Evolutionary conservation across 345 rosid species (phyloP), one percentile per base, ranked within the genome.

Genomic region (Carallia brachiata): DNA sequence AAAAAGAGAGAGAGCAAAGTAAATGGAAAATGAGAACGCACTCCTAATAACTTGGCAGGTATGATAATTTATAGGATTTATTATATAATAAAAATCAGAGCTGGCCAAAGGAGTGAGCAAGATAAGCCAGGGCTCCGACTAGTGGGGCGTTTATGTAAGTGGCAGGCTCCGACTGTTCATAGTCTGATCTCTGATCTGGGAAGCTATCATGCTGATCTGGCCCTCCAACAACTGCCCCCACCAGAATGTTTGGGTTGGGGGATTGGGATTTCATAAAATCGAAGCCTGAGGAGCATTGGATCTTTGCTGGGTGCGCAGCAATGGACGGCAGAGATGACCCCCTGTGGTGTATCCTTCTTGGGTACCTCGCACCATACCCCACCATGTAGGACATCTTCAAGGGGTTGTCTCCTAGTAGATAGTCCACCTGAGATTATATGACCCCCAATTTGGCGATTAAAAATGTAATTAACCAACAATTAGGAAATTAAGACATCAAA

Each of bases 31-130:
- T 32, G 34, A 32, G 34, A 32, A 19, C 54, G 7, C 13, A 31
- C 65, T n/a, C 39, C 48, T 36, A 36, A 36, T 23, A 66, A 32
- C 6, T 44, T 30, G 65, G 58, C 23, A 30, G 34, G 5, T 12
- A 40, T 1, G 10, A 0, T 40, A 15, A 40, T 40, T 1, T 44
- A 13, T 13, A 44, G 50, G 50, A 44, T 44, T 23, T 23, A 23
- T 23, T 12, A 44, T 4, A 44, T 13, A 44, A 23, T 23, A 23
- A 23, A 23, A 23, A 12, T 44, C 78, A 89, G 77, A 89, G 90
- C 83, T 93, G 98, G 64, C 92, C 96, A 32, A 79, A 93, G 1
- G 98, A 80, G 80, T 89, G 97, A 52, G 98, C 97, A 68, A 82
- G 83, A 60, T 61, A 67, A 31, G 72, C 47, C 76, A 67, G 19